Evolutionary conservation across 768 basidiomycete genomes (phyloP), one percentile per base, ranked within the genome.

Genomic region (Naganishia vaughanmartiniae): DNA sequence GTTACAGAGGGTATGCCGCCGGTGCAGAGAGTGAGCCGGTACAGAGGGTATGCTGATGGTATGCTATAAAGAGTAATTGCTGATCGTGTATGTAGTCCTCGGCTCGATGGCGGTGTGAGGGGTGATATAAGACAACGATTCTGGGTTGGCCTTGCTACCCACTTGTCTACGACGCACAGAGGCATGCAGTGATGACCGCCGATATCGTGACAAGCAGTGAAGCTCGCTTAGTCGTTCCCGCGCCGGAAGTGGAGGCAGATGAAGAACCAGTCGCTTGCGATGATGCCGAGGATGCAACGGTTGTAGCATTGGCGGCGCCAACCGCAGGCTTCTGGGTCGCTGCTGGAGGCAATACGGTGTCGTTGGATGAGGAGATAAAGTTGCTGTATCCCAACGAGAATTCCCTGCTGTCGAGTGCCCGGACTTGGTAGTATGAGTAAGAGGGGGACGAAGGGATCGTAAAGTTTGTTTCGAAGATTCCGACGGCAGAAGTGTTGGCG

Each of bases 401-500:
- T 2, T 45, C 14, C 2, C 60, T 26, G 26, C 60, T 65, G 53
- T 70, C 55, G 15, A 54, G 55, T 14, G 69, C 58, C 7, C 48
- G 46, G 51, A 65, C 69, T 53, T 70, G 69, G 45, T 70, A 70
- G 30, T 65, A 70, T 15, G 60, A 24, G 36, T 70, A 70, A 21
- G 33, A 21, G 2, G 60, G 17, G 1, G 58, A 39, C 10, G 39
- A 19, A 2, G 69, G 58, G 6, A 70, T 36, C n/a, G 54, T 56
- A 45, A 75, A 12, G 19, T 33, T 26, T 11, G 74, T 75, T 65
- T 77, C 76, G 58, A 77, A 77, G 3, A 10, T 63, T 7, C 74
- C 76, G 14, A 24, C 42, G 39, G 70, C 70, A 39, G 72, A 69
- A 19, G 34, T 39, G 39, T 70, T 75, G 51, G 48, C 26, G 33